Base-by-base conservation (phyloP, 441 rosid genomes). In the Eutrema salsugineum region DNA sequence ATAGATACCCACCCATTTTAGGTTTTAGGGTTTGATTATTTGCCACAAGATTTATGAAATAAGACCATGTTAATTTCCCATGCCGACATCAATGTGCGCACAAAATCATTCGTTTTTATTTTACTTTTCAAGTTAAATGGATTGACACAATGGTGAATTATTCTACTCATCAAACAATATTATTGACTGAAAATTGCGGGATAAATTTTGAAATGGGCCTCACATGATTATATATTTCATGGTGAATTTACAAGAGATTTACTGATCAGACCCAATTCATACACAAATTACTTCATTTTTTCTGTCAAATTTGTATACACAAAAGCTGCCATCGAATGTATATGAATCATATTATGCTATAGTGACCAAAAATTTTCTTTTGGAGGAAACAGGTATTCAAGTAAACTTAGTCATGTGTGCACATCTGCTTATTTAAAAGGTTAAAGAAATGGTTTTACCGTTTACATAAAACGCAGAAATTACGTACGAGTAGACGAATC, bases 21-120 rank as follows among this genome's bases (percentile, higher is more conserved):
- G 69, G 79, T 70, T 73, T 79, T 80, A 68, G 68, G 78, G 72
- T 69, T 72, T 67, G 43, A 48, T 58, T 66, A 57, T 55, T 19
- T 48, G n/a, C 71, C 44, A 56, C 71, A 65, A 10, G 11, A 3
- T 73, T 57, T 56, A 64, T 58, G 20, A 66, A 50, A 72, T 30
- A 16, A 54, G 14, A 35, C 69, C 60, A 54, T 63, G 68, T 74
- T 67, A n/a, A 15, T 16, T 42, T 74, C 35, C 57, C 73, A 60
- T 67, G 78, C 78, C 78, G 63, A 74, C 73, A 60, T 74, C 57
- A 42, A 67, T 74, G 20, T 66, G 72, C 48, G 22, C 72, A 66
- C 68, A 33, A 12, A 55, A 73, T 65, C 67, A 49, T 40, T 49
- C 60, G 5, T 64, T 46, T n/a, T n/a, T n/a, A n/a, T n/a, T n/a